Conservation (phyloP, 1,139 yeast genomes). For the Meyerozyma elateridarum region DNA sequence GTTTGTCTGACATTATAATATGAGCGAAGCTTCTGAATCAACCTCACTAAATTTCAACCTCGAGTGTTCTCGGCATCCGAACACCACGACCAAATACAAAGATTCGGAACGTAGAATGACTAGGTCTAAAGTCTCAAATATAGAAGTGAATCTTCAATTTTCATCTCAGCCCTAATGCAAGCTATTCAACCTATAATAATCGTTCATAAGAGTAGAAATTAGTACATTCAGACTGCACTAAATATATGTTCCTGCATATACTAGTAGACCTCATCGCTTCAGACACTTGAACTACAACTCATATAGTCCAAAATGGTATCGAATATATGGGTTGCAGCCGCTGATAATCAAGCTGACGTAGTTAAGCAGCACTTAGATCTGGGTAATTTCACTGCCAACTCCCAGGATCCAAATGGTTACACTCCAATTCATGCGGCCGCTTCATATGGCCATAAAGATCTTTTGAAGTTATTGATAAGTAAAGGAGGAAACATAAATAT, state of each 20-base stretch:
- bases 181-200: background rate
- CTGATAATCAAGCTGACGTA: conserved; percentile 64
- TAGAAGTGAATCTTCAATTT: too few relatives aligned
- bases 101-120: too few relatives aligned
- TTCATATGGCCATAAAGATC: conserved; percentile 76
- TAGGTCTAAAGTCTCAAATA: too few relatives aligned
- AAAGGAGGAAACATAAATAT: conserved; percentile 78
- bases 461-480: conserved; percentile 52
- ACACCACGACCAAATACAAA: too few relatives aligned
- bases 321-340: conserved; percentile 94
- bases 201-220: too few relatives aligned
- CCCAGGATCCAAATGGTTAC: conserved; percentile 87
- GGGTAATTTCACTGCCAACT: conserved; percentile 57
- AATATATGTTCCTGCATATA: too few relatives aligned
- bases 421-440: conserved; percentile 97
- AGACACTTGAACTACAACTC: too few relatives aligned
- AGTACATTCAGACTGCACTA: too few relatives aligned
- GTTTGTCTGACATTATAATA: conserved; percentile 2
- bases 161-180: background rate
- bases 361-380: conserved; percentile 54
- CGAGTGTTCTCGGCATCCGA: too few relatives aligned
- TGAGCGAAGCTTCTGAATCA: too few relatives aligned
- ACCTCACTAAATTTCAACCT: too few relatives aligned
- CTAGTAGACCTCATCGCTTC: too few relatives aligned
- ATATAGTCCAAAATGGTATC: conserved; percentile 38